These are phyloP conservation scores for Phytopythium litorale DNA, from an alignment of 352 stramenopile species.

Conservation along the genomic window DNA sequence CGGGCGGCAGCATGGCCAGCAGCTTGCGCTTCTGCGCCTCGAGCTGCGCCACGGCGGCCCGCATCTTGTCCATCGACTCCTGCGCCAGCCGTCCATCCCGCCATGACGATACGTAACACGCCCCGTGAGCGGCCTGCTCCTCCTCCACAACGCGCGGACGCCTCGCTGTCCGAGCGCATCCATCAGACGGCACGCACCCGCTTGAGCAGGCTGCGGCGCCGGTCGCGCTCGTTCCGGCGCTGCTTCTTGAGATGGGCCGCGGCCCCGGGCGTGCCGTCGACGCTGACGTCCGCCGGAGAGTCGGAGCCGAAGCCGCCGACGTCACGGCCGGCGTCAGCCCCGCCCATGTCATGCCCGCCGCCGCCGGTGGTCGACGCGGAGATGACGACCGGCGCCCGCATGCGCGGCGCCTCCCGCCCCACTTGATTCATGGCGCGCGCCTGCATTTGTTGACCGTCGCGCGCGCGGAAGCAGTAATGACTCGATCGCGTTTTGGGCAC, in stretches of 20 bases:
- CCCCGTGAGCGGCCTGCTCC: no score
- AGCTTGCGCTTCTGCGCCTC: conserved; percentile 38
- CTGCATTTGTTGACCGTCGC: conserved; percentile 28
- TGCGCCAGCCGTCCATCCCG: conserved; percentile 5
- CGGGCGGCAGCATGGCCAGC: conserved; percentile 13
- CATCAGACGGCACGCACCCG: conserved; percentile 19
- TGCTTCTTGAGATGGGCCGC: conserved; percentile 27
- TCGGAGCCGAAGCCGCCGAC: background rate
- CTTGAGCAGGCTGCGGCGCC: conserved; percentile 48
- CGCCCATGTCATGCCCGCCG: no score
- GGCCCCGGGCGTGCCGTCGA: background rate
- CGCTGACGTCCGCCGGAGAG: background rate
- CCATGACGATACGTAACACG: no score
- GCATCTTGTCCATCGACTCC: conserved; percentile 56
- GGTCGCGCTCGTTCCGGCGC: conserved; percentile 57
- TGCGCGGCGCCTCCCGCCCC: background rate
- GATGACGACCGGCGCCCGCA: background rate
- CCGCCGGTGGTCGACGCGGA: no score
- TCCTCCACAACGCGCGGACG: no score
- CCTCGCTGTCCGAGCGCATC: no score
- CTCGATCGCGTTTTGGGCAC: background rate
- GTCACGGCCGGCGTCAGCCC: no score
- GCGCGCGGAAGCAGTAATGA: background rate
- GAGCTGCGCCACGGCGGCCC: conserved; percentile 32
- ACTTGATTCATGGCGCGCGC: conserved; percentile 7